Percentiles rank a stretch among this genome's conserved stretches.
phyloP scores from a whole-genome alignment of 2,329 filamentous ascomycete genomes.

The Sphaerostilbella broomeana region DNA sequence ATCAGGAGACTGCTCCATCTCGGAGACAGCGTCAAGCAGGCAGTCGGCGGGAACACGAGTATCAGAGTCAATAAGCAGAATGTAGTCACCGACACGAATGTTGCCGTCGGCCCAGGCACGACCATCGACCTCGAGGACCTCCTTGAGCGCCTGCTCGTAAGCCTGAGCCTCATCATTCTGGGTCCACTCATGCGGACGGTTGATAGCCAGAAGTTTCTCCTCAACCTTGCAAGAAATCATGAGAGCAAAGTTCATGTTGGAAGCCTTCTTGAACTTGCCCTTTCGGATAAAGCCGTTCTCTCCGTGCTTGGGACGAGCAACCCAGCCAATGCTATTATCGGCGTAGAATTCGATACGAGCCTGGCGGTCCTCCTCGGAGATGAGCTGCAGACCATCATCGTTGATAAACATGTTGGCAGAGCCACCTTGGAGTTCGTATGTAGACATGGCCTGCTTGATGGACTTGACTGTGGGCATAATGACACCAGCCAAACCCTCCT shows the following conservation, averaged over 20 bases:
- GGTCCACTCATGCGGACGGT: constrained; percentile 56
- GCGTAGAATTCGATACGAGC: constrained; percentile 62
- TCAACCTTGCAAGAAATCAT: constrained; percentile 65
- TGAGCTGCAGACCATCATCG: constrained; percentile 65
- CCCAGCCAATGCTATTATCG: constrained; percentile 64
- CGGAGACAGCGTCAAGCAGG: constrained; percentile 69
- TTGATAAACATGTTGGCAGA: constrained; percentile 73
- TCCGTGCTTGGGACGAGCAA: constrained; percentile 57
- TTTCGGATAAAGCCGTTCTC: constrained; percentile 56
- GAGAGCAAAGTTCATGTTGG: constrained; percentile 66
- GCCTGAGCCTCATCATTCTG: constrained; percentile 61
- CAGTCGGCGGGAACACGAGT: constrained; percentile 73
- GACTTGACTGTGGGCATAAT: constrained; percentile 72
- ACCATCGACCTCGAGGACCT: constrained; percentile 60
- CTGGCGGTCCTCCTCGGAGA: constrained; percentile 54
- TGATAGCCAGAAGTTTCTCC: constrained; percentile 54
- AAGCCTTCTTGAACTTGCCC: constrained; percentile 65
- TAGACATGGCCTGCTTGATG: constrained; percentile 70
- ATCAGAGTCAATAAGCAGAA: constrained; percentile 68
- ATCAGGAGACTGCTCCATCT: constrained; percentile 74
- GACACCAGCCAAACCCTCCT: constrained; percentile 69
- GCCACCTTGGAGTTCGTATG: constrained; percentile 71
- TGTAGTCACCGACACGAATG: constrained; percentile 79
- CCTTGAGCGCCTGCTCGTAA: constrained; percentile 58
- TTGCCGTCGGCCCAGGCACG: constrained; percentile 79